Base-by-base conservation (phyloP, 441 rosid species). In the Arabidopsis hybrid region DNA sequence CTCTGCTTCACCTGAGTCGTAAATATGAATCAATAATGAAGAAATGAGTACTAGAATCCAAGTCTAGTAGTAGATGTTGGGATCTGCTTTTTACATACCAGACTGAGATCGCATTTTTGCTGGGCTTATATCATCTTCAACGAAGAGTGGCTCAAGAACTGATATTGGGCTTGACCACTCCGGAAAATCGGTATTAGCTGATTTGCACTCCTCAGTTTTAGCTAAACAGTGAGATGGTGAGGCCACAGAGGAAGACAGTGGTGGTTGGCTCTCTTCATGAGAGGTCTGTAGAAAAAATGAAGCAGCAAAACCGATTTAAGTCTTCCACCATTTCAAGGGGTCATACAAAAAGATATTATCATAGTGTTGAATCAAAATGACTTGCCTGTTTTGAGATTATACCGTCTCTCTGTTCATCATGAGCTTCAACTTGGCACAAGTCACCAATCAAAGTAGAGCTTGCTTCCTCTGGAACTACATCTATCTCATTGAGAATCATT, bases 141-240 rank as follows among this genome's bases (percentile, higher is more conserved):
- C 36, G 66, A 78, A 91, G 61, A 85, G 72, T 21, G 89, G 89
- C 80, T 95, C 96, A 68, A 92, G 95, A 75, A 95, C 97, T 81
- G 98, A 92, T 76, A 92, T 79, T 45, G 97, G 99, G 85, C 97
- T 95, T 58, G 86, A 85, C 61, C 89, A 83, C 56, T 87, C 98
- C 5, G 75, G 83, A 60, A 82, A 47, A 16, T 89, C 90, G 31
- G 42, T 31, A 67, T 51, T 63, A 60, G 75, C 75, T 45, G 81
- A 89, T 38, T 67, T 83, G 78, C 79, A 77, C 47, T 83, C 84
- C 46, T 69, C 79, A 76, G 78, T 82, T 76, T 83, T 84, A 75
- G 60, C 53, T 18, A 85, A 76, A 79, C 85, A 85, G 40, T 80
- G 67, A 32, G 89, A 65, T 13, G 89, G 95, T 53, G 97, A 89